Evolutionary conservation across 345 rosid genomes (phyloP), one percentile per base, ranked within the genome.

Genomic region (Lepidium aucheri): DNA sequence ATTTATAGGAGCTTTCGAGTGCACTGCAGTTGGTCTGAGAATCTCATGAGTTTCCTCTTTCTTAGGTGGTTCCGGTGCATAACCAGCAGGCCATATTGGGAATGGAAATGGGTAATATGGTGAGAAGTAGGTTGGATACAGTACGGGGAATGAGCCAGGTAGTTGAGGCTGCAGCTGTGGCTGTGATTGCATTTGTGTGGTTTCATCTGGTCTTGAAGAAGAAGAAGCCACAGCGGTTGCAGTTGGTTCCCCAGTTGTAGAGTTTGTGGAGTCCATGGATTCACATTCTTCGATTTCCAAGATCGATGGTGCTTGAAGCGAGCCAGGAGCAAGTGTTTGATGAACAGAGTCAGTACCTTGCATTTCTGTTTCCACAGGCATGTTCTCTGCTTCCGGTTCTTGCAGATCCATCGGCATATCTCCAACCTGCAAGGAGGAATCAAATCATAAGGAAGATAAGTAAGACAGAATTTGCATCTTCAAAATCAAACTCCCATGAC

Each of bases 241-340:
- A 5, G 67, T 61, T 30, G 84, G 67, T 35, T 90, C 96, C 51
- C 83, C 88, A 0, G 77, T 83, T 11, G 86, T 86, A 9, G 97
- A 86, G 83, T 85, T 85, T 69, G 89, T 80, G 17, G 99, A 90
- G 70, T 94, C 95, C 99, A 94, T 94, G 20, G 99, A 90, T 73
- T 90, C 96, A 45, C 88, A 86, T 82, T 86, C 96, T 75, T 86
- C 95, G 13, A 67, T 67, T 28, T 88, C 96, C 76, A 88, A 67
- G 53, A 74, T 74, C 1, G 77, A 61, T 2, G 77, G 67, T 14
- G 72, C 67, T 42, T 83, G 74, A 70, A 86, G 86, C 78, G 81
- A 43, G 73, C 74, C 14, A 79, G 85, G 68, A 81, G 65, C 18
- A 69, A 67, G 60, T 70, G 76, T 17, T 69, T 80, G 77, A 75